phyloP scores from a whole-genome alignment of 345 rosid species.

The Garcia nutans region DNA sequence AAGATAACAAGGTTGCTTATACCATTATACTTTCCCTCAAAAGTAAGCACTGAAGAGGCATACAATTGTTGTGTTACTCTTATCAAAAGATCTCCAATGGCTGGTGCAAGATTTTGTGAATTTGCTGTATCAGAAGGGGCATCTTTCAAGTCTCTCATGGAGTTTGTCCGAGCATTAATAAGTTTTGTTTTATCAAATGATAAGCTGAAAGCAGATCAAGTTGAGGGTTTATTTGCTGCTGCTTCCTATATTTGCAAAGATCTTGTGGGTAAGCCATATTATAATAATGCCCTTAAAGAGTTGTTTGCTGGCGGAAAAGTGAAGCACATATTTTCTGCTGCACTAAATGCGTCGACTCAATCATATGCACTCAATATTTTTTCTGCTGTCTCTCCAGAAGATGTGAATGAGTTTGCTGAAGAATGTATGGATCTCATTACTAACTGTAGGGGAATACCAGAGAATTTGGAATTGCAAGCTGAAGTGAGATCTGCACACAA shows the following conservation, averaged over 20 bases:
- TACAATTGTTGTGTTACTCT: slow-evolving; percentile 77
- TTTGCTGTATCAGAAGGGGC: slow-evolving; percentile 65
- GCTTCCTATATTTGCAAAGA: slow-evolving; percentile 53
- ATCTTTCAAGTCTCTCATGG: slow-evolving; percentile 50
- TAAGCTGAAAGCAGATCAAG: slow-evolving; percentile 50
- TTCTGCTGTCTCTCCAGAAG: slow-evolving; percentile 47
- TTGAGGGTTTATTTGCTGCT: slow-evolving; percentile 70
- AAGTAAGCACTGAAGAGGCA: slow-evolving; percentile 65
- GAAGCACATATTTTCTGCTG: slow-evolving; percentile 54
- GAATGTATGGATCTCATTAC: slow-evolving; percentile 55
- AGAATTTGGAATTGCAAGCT: slow-evolving; percentile 56
- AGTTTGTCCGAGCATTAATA: slow-evolving; percentile 60
- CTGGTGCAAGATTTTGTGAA: slow-evolving; percentile 93
- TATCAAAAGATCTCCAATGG: slow-evolving; percentile 71
- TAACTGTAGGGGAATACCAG: slow-evolving; percentile 54
- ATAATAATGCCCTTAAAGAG: slow-evolving; percentile 52
- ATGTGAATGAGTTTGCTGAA: slow-evolving; percentile 50
- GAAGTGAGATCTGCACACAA: slow-evolving; percentile 79
- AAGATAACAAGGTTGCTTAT: slow-evolving; percentile 68
- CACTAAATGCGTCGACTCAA: slow-evolving; percentile 56
- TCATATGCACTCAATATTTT: slow-evolving; percentile 63
- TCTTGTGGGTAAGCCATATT: slow-evolving; percentile 48
- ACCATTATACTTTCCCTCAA: slow-evolving; percentile 88
- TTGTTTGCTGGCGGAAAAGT: slow-evolving; percentile 49
- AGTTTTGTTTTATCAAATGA: slow-evolving; percentile 49